These are phyloP conservation scores for Salix caprea DNA, from an alignment of 345 rosid genomes.

Conservation along the genomic window DNA sequence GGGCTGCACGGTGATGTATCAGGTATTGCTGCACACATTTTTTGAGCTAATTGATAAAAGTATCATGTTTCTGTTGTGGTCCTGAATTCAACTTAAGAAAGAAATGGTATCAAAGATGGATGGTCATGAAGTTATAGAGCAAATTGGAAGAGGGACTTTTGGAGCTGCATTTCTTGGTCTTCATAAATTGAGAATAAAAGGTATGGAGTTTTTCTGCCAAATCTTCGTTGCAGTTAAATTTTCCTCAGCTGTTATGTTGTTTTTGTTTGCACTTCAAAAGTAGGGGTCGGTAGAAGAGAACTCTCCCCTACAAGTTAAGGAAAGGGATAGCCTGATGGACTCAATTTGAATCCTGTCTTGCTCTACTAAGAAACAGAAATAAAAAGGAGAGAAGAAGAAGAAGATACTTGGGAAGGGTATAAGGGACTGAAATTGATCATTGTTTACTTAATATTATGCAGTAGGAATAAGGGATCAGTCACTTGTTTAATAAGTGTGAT, in stretches of 20 bases:
- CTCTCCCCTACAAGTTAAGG: neutral
- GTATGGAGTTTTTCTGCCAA: constrained; percentile 9
- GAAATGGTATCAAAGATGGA: constrained; percentile 36
- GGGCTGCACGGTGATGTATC: neutral
- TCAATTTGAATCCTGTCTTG: neutral
- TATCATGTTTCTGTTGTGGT: too few species aligned
- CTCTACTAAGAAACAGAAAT: neutral
- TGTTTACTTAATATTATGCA: too few species aligned
- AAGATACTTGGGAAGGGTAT: neutral
- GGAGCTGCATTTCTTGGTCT: constrained; percentile 52
- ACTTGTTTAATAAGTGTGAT: too few species aligned
- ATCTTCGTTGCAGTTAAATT: neutral
- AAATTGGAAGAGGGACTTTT: constrained; percentile 52
- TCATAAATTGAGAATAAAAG: constrained; percentile 39
- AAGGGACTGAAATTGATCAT: too few species aligned
- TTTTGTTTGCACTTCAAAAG: neutral
- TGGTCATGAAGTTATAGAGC: constrained; percentile 47
- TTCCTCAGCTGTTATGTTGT: neutral
- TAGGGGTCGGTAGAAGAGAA: neutral
- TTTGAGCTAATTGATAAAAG: constrained; percentile 6
- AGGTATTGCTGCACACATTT: neutral
- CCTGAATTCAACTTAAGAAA: neutral
- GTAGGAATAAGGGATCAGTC: too few species aligned
- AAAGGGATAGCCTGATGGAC: neutral
- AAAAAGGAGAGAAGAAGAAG: neutral